Conservation (phyloP, 1,284 basidiomycete genomes). For the Agroathelia rolfsii region DNA sequence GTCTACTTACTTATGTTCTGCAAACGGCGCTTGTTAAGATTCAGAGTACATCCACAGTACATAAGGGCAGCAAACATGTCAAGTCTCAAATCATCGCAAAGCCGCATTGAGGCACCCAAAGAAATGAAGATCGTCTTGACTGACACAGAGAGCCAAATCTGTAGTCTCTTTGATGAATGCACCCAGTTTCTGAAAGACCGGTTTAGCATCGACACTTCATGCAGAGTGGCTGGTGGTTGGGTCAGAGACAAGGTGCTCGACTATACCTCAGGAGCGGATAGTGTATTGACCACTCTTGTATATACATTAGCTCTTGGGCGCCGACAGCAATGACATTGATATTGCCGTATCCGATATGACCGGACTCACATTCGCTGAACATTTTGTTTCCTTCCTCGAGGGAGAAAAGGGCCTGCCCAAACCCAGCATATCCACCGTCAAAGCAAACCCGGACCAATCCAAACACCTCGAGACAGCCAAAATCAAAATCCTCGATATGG, state of each 20-base stretch:
- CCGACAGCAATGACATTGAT: slow-evolving; percentile 88
- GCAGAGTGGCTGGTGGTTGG: slow-evolving; percentile 93
- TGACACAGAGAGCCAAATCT: slow-evolving; percentile 46
- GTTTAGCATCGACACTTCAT: slow-evolving; percentile 50
- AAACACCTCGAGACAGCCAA: slow-evolving; percentile 97
- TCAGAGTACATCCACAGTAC: too few relatives aligned
- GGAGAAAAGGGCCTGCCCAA: slow-evolving; percentile 35
- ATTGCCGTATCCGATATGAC: slow-evolving; percentile 87
- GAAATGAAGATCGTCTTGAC: slow-evolving; percentile 38
- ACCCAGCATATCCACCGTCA: slow-evolving; percentile 71
- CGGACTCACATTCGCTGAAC: slow-evolving; percentile 82
- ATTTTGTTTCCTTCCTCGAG: slow-evolving; percentile 65
- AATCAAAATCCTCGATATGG: slow-evolving; percentile 75
- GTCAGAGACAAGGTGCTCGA: slow-evolving; percentile 98
- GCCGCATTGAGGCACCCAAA: too few relatives aligned
- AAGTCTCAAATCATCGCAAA: too few relatives aligned
- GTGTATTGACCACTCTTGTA: slow-evolving; percentile 16
- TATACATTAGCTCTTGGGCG: slow-evolving; percentile 61
- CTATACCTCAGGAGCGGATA: too few relatives aligned
- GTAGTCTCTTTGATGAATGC: slow-evolving; percentile 62
- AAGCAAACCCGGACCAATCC: slow-evolving; percentile 93
- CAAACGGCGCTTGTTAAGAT: too few relatives aligned
- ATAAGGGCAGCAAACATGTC: too few relatives aligned
- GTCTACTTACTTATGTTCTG: too few relatives aligned
- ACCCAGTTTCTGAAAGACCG: slow-evolving; percentile 40